Conservation (phyloP, 441 rosid species). For the Arabidopsis lyrata region DNA sequence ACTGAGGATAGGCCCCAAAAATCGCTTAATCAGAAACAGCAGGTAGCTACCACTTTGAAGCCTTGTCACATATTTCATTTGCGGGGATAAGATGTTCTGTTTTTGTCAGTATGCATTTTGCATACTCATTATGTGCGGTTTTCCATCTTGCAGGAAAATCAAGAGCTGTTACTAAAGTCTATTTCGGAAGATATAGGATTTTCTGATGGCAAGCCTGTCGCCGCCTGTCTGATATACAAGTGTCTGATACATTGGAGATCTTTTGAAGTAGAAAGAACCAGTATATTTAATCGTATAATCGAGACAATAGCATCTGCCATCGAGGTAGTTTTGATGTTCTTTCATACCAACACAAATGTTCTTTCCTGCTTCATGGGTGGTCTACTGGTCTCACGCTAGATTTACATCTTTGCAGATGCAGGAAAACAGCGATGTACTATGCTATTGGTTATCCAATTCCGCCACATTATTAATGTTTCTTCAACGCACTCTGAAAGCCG, state of each 20-base stretch:
- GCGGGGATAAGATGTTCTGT: background rate
- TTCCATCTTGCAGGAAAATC: conserved; percentile 61
- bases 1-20: conserved; percentile 77
- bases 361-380: conserved; percentile 26
- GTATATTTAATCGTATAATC: conserved; percentile 70
- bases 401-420: conserved; percentile 54
- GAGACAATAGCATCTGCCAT: conserved; percentile 73
- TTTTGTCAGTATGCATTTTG: conserved; percentile 21
- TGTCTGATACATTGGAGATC: conserved; percentile 87
- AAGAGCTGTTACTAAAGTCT: conserved; percentile 72
- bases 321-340: conserved; percentile 53
- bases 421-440: conserved; percentile 63
- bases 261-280: conserved; percentile 79
- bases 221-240: conserved; percentile 81
- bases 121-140: conserved; percentile 19
- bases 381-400: conserved; percentile 2
- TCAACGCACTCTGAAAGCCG: conserved; percentile 69
- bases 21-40: conserved; percentile 81
- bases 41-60: conserved; percentile 48
- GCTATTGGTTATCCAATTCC: conserved; percentile 78
- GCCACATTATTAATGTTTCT: conserved; percentile 64
- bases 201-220: conserved; percentile 79
- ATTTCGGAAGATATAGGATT: conserved; percentile 78
- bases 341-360: conserved; percentile 31
- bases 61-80: conserved; percentile 24